Conservation (phyloP, 768 basidiomycete species). For the Trametes gibbosa region DNA sequence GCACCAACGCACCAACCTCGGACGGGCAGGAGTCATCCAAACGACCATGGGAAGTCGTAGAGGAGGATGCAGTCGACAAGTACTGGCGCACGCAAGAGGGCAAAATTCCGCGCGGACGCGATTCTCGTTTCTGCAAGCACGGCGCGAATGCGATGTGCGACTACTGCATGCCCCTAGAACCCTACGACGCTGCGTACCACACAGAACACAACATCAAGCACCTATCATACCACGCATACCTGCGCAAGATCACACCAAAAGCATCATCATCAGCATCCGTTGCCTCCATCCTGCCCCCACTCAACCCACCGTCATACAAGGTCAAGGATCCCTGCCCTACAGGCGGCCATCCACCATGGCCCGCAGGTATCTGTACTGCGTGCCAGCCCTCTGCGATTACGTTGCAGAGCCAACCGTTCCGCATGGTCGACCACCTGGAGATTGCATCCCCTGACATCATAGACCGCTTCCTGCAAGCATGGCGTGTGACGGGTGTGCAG, state of each 20-base stretch:
- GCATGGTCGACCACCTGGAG: slow-evolving; percentile 98
- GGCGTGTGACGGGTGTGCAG: slow-evolving; percentile 88
- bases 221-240: slow-evolving; percentile 93
- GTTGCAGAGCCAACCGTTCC: slow-evolving; percentile 87
- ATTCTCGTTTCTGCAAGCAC: slow-evolving; percentile 88
- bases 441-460: slow-evolving; percentile 87
- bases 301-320: slow-evolving; percentile 76
- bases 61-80: slow-evolving; percentile 80
- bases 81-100: slow-evolving; percentile 86
- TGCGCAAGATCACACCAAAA: slow-evolving; percentile 78
- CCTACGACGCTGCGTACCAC: slow-evolving; percentile 91
- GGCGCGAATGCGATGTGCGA: slow-evolving; percentile 98
- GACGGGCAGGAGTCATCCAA: slow-evolving; percentile 27
- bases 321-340: slow-evolving; percentile 92
- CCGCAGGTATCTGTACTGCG: slow-evolving; percentile 91
- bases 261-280: slow-evolving; percentile 55
- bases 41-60: slow-evolving; percentile 70
- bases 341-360: slow-evolving; percentile 87
- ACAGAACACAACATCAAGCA: slow-evolving; percentile 91
- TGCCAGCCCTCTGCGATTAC: slow-evolving; percentile 98
- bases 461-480: slow-evolving; percentile 84
- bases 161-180: slow-evolving; percentile 98
- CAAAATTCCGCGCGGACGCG: slow-evolving; percentile 81
- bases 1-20: slow-evolving; percentile 19
- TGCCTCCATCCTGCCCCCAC: slow-evolving; percentile 60